Percentiles rank a stretch among this genome's conserved stretches.
phyloP scores from a whole-genome alignment of 1,284 basidiomycete genomes.

The Apiotrichum veenhuisii region DNA sequence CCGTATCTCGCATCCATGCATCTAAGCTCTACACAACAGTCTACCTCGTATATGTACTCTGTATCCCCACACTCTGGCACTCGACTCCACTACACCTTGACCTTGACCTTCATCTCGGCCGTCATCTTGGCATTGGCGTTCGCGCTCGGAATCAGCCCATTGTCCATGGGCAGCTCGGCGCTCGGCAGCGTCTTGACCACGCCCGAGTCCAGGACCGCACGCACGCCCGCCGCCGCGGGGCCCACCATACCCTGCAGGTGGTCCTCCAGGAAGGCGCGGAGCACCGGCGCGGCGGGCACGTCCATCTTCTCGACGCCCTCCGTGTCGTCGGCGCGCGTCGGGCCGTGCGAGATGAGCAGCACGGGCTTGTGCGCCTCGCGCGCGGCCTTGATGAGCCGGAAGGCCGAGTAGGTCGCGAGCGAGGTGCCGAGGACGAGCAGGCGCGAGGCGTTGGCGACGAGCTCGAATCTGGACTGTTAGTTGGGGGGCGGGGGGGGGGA shows the following conservation, averaged over 20 bases:
- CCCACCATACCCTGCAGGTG: constrained; percentile 32
- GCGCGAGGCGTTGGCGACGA: constrained; percentile 62
- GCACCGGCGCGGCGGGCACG: constrained; percentile 62
- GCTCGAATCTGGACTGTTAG: constrained; percentile 55
- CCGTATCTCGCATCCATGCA: too few relatives aligned
- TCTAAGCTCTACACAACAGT: too few relatives aligned
- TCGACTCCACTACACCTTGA: too few relatives aligned
- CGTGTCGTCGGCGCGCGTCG: constrained; percentile 75
- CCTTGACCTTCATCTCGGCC: too few relatives aligned
- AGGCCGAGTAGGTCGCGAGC: constrained; percentile 86
- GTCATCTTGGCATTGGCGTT: too few relatives aligned
- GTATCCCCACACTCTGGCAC: too few relatives aligned
- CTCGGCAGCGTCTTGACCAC: constrained; percentile 36
- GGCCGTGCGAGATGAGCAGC: constrained; percentile 77
- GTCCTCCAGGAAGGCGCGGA: constrained; percentile 57
- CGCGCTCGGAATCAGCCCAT: constrained; percentile 7
- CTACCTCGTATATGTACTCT: too few relatives aligned
- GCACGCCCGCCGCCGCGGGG: constrained; percentile 18
- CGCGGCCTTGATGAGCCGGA: constrained; percentile 76
- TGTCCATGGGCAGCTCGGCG: constrained; percentile 27
- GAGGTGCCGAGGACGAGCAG: constrained; percentile 81
- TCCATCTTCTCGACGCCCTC: constrained; percentile 71
- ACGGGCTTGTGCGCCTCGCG: constrained; percentile 69
- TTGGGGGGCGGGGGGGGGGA: constrained; percentile 5
- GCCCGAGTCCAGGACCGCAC: constrained; percentile 34